Evolutionary conservation across 2,329 filamentous ascomycete genomes (phyloP), one percentile per base, ranked within the genome.

Genomic region (Hortaea sp.): DNA sequence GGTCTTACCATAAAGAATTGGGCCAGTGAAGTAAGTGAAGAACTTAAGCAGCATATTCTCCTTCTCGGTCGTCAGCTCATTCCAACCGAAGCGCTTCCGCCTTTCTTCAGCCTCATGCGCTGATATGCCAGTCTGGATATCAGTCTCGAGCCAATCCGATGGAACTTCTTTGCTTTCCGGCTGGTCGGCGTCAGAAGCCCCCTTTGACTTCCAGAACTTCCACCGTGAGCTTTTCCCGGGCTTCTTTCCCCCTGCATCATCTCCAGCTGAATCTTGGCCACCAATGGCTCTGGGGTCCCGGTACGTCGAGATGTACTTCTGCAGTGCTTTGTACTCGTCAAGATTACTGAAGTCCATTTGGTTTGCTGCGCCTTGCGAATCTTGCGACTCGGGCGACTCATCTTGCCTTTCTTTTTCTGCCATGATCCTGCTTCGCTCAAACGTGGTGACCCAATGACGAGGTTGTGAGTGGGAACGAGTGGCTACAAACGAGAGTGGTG

Each of bases 21-120:
- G 83, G 60, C 83, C 83, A 56, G 72, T 79, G 76, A 87, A 87
- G 72, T 83, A 87, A 63, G 78, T 75, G 57, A 87, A 69, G 70
- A 87, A 86, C 70, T 86, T 82, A 63, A 82, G 65, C 65, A 85
- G 75, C 71, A 85, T 70, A 71, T 85, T 86, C 69, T 82, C 79
- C 74, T 85, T 85, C 71, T 86, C 83, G 30, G 81, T 78, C 29
- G 75, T 72, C 64, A 87, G 72, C 65, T 87, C 83, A 70, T 86
- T 87, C 71, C 69, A 85, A 50, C 83, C 83, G 55, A 73, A 74
- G 58, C 75, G 75, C 70, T 78, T 84, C 57, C 83, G 74, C 58
- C 83, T 77, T 43, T 61, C 59, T 59, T 85, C 82, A 45, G 84
- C 76, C 50, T 84, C 79, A 50, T 62, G 53, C 46, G 65, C 62